These are phyloP conservation scores for Exophiala sp. DNA, from an alignment of 2,329 filamentous ascomycete genomes.

Conservation along the genomic window DNA sequence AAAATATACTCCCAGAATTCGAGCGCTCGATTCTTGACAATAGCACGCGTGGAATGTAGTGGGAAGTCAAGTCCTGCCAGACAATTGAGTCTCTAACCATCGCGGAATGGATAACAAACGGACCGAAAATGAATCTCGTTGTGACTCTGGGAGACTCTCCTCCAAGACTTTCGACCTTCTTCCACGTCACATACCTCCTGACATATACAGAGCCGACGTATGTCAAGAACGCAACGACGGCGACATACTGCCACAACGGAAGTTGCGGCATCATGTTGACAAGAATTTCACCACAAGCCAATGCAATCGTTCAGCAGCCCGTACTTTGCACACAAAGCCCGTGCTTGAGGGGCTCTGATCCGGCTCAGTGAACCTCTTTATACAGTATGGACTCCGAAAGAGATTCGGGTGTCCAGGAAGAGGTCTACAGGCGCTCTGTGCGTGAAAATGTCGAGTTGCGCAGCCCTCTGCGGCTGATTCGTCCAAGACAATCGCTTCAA, in stretches of 20 bases:
- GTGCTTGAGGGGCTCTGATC: too few relatives aligned
- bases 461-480: too few relatives aligned
- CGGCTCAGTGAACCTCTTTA: too few relatives aligned
- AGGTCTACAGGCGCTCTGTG: too few relatives aligned
- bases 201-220: slow-evolving; percentile 17
- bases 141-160: slow-evolving; percentile 16
- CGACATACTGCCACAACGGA: slow-evolving; percentile 18
- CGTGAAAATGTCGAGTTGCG: too few relatives aligned
- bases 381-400: too few relatives aligned
- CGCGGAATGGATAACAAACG: neutral
- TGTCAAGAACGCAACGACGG: slow-evolving; percentile 1
- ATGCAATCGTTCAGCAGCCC: neutral
- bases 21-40: slow-evolving; percentile 20
- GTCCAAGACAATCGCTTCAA: too few relatives aligned
- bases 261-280: slow-evolving; percentile 14
- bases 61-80: slow-evolving; percentile 24
- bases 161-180: slow-evolving; percentile 15
- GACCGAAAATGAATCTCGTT: slow-evolving; percentile 23
- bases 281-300: neutral
- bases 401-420: too few relatives aligned
- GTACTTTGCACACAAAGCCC: neutral
- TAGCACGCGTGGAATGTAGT: slow-evolving; percentile 20
- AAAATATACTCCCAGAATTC: slow-evolving; percentile 26
- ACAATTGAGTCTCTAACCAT: neutral
- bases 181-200: slow-evolving; percentile 18